These are phyloP conservation scores for Euphorbia lathyris DNA, from an alignment of 345 rosid species.

Conservation along the genomic window DNA sequence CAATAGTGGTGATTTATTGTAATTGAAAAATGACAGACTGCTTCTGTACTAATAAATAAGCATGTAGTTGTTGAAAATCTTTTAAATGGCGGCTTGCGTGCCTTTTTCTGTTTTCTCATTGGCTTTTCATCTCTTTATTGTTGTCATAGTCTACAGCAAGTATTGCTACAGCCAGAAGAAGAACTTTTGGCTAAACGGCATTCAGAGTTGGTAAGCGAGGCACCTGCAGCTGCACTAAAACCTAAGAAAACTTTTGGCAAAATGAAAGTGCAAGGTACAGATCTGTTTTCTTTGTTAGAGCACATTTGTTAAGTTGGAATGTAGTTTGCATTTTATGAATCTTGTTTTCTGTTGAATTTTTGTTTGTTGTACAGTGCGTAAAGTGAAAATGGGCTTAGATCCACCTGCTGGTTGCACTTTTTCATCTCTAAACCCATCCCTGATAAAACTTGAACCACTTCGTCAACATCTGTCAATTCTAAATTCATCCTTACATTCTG, in stretches of 20 bases:
- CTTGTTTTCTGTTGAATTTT: not conserved
- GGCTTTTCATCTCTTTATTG: not conserved
- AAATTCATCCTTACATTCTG: constrained; percentile 16
- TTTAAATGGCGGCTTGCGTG: not conserved
- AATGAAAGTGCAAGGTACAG: constrained; percentile 31
- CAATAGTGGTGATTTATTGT: not conserved
- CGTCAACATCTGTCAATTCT: constrained; percentile 16
- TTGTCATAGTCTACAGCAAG: constrained; percentile 19
- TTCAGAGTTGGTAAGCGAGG: constrained; percentile 14
- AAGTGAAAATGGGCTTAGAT: constrained; percentile 27
- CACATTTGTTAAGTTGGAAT: not conserved
- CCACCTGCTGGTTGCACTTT: constrained; percentile 27
- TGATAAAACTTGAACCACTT: constrained; percentile 15
- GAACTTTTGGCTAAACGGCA: constrained; percentile 21
- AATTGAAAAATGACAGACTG: not conserved
- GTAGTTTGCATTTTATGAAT: not conserved
- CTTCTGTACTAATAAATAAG: not conserved
- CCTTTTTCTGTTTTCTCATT: constrained; percentile 1
- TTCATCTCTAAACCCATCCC: constrained; percentile 6
- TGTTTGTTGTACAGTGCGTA: constrained; percentile 18
- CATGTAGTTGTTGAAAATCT: not conserved
- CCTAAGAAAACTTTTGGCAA: constrained; percentile 19
- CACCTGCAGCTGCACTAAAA: constrained; percentile 18
- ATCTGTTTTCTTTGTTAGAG: not conserved
- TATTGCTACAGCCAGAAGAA: constrained; percentile 25